phyloP scores from a whole-genome alignment of 2,329 filamentous ascomycete species.

The Scopulariopsis brevicaulis region DNA sequence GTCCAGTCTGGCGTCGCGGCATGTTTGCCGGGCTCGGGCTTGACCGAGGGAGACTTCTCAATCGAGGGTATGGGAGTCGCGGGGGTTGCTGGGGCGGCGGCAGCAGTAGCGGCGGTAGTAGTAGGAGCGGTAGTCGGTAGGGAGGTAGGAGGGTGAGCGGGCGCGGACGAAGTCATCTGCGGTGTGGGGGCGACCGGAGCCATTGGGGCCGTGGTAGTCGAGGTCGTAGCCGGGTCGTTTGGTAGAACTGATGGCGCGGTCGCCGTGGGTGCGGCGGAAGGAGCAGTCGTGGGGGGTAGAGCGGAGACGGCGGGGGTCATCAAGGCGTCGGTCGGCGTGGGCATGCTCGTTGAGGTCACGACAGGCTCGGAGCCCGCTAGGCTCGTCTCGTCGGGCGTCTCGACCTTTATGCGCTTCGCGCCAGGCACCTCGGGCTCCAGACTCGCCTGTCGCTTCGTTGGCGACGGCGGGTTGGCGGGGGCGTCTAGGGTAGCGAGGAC shows the following conservation, averaged over 20 bases:
- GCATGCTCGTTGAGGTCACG: neutral
- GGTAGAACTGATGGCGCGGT: neutral
- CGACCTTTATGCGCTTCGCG: constrained; percentile 3
- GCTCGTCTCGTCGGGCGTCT: neutral
- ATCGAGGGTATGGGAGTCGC: neutral
- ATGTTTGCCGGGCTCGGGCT: neutral
- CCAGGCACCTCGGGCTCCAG: neutral
- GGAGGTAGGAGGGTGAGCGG: neutral
- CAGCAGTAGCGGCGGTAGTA: neutral
- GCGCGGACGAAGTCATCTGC: neutral
- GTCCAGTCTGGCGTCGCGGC: neutral
- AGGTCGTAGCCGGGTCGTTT: neutral
- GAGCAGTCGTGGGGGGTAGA: neutral
- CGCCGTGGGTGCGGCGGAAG: neutral
- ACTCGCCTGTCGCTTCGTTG: neutral
- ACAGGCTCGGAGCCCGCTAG: neutral
- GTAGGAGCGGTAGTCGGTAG: neutral
- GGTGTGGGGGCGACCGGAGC: neutral
- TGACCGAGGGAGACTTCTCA: neutral
- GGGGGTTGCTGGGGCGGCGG: neutral
- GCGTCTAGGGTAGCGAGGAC: neutral
- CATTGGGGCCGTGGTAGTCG: neutral
- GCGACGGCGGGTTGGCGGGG: neutral
- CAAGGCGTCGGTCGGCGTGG: neutral
- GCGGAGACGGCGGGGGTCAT: neutral